Evolutionary conservation across 2,329 filamentous ascomycete genomes (phyloP).

Genomic region (Dactylonectria macrodidyma): DNA sequence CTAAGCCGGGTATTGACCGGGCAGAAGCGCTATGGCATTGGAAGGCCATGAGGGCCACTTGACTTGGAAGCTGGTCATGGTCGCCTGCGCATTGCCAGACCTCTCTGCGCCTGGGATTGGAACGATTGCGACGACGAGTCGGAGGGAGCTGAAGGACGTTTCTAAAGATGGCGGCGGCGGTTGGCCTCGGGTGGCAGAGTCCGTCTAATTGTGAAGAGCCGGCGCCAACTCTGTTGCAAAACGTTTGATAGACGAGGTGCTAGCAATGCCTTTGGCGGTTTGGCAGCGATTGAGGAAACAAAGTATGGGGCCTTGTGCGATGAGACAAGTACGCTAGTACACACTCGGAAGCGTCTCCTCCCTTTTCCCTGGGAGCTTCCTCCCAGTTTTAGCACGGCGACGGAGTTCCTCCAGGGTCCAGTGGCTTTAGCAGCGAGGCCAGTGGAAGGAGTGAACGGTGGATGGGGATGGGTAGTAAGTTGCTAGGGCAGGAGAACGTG

Average conservation of each 20-base stretch:
- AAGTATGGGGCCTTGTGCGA: conserved; percentile 27
- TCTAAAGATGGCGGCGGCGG: conserved; percentile 26
- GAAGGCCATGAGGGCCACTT: conserved; percentile 26
- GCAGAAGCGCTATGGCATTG: conserved; percentile 20
- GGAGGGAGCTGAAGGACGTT: conserved; percentile 17
- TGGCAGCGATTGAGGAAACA: conserved; percentile 24
- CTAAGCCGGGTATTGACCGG: conserved; percentile 40
- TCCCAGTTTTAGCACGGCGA: conserved; percentile 27
- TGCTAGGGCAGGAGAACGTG: conserved; percentile 9
- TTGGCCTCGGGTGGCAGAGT: conserved; percentile 32
- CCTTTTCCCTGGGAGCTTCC: conserved; percentile 6
- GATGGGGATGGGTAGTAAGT: conserved; percentile 15
- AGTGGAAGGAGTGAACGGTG: conserved; percentile 25
- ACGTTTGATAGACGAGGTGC: conserved; percentile 4
- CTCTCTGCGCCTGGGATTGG: conserved; percentile 20
- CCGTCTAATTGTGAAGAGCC: conserved; percentile 26
- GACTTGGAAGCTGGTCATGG: conserved; percentile 30
- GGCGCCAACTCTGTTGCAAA: conserved; percentile 26
- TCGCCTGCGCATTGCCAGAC: conserved; percentile 28
- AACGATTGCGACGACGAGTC: conserved; percentile 16
- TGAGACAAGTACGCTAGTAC: conserved; percentile 27
- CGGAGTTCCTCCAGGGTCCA: conserved; percentile 24
- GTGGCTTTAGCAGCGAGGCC: conserved; percentile 12
- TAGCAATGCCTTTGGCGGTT: conserved; percentile 12
- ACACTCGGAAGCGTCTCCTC: conserved; percentile 9